phyloP scores from a whole-genome alignment of 208 protist species.

The Tritrichomonas foetus region DNA sequence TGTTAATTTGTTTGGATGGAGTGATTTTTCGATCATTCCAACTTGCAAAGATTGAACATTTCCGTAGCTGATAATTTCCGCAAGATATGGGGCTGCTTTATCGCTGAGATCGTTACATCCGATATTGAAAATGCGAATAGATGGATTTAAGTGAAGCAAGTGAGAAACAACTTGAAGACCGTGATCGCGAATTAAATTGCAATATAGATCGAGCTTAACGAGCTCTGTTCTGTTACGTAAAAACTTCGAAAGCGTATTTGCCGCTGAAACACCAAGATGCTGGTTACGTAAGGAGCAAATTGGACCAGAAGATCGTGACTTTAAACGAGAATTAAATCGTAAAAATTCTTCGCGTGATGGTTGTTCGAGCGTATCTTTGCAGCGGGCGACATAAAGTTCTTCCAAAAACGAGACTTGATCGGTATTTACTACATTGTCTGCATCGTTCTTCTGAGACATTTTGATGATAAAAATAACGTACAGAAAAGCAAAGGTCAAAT shows the following conservation, averaged over 20 bases:
- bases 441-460: not conserved
- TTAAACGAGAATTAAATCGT: not conserved
- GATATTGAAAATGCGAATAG: not conserved
- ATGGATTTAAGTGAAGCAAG: not conserved
- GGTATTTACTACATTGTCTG: not conserved
- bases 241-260: conserved; percentile 25
- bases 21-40: conserved; percentile 5
- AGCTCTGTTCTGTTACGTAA: not conserved
- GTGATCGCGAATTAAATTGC: conserved; percentile 16
- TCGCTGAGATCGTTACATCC: conserved; percentile 26
- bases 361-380: conserved; percentile 18
- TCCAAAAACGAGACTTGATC: conserved; percentile 37
- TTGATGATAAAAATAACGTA: conserved; percentile 18
- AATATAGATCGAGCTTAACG: conserved; percentile 29
- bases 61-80: not conserved
- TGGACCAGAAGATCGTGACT: not conserved
- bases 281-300: not conserved
- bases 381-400: not conserved
- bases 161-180: conserved; percentile 25
- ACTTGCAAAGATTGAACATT: not conserved
- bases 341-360: conserved; percentile 32
- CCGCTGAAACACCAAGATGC: not conserved
- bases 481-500: too few species aligned
- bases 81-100: not conserved
- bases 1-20: conserved; percentile 14